Evolutionary conservation across 331 rosid genomes (phyloP), one percentile per base, ranked within the genome.

Genomic region (Pyracantha coccinea): DNA sequence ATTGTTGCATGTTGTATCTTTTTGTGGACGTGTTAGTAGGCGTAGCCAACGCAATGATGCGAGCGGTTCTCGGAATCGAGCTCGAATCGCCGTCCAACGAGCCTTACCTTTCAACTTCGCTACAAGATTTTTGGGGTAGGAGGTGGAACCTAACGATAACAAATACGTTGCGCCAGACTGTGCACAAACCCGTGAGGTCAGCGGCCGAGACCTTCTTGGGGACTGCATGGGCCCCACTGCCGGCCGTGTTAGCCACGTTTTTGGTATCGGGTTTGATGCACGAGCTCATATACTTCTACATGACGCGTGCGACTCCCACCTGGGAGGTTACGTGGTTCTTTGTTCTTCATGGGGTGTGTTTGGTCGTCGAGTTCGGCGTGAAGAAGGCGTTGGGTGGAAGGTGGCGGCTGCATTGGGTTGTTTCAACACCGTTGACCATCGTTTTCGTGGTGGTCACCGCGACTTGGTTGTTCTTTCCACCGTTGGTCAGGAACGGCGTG

Each of bases 401-500:
- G 55, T 65, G 77, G 65, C 73, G 35, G 71, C 38, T 60, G 57
- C 60, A 27, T 74, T 61, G 77, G 80, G 83, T 19, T 23, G 73
- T 83, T 5, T 68, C 83, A 0, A 68, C 71, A 1, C 71, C 29
- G 9, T 8, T 86, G 71, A 76, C 82, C 6, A n/a, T 83, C 29
- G 84, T 54, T 50, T 83, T 83, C 20, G 74, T 80, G 73, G 66
- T 69, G n/a, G 31, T 17, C 9, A 83, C 82, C 7, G 85, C 78
- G 15, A 16, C 27, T 19, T 80, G 85, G 89, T 33, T 86, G 80
- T 83, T 86, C 70, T 83, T 86, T 58, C 84, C 87, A 1, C 90
- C 83, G 23, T 47, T 78, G 14, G 6, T 76, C 52, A 69, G 84
- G 66, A 76, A 54, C 16, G 77, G 80, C 28, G 64, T 62, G 67